Percentiles rank a stretch among this genome's conserved stretches.
Evolutionary conservation across 345 rosid species (phyloP).

Genomic region (Salix suchowensis): DNA sequence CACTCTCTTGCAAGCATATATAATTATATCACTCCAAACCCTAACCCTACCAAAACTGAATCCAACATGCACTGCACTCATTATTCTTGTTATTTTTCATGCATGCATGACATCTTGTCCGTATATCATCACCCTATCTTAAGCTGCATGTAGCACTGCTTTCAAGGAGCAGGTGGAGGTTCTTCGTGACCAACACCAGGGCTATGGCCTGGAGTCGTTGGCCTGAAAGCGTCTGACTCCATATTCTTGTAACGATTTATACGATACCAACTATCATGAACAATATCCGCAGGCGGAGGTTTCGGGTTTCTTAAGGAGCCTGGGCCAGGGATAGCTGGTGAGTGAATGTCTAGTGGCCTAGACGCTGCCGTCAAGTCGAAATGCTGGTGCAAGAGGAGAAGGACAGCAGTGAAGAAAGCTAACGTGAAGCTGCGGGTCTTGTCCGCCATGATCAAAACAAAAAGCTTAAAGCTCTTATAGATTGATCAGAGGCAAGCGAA

Average conservation of each 20-base stretch:
- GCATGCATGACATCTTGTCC: too few relatives aligned
- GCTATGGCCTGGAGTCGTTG: constrained; percentile 49
- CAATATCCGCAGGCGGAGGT: constrained; percentile 1
- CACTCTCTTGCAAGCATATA: too few relatives aligned
- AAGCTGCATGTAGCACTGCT: too few relatives aligned
- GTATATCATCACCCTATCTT: too few relatives aligned
- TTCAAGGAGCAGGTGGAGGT: constrained; percentile 27
- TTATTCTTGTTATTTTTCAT: too few relatives aligned
- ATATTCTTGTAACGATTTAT: constrained; percentile 27
- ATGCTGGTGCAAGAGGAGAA: constrained; percentile 22
- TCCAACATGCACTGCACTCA: too few relatives aligned
- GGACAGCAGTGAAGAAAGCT: constrained; percentile 4
- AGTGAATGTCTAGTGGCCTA: constrained; percentile 17
- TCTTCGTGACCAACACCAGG: constrained; percentile 39
- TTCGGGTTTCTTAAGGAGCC: not conserved
- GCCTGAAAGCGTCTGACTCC: constrained; percentile 31
- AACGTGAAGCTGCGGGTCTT: constrained; percentile 2
- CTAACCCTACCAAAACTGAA: too few relatives aligned
- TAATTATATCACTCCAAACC: too few relatives aligned
- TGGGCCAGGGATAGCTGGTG: constrained; percentile 6
- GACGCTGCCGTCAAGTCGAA: constrained; percentile 18
- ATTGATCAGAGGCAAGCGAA: not conserved
- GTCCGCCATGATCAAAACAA: constrained; percentile 15
- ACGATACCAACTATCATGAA: not conserved
- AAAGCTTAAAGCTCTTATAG: too few relatives aligned